Percentiles rank a stretch among this genome's conserved stretches.
phyloP scores from a whole-genome alignment of 805 yeast species.

The Lipomyces yamanashiensis region DNA sequence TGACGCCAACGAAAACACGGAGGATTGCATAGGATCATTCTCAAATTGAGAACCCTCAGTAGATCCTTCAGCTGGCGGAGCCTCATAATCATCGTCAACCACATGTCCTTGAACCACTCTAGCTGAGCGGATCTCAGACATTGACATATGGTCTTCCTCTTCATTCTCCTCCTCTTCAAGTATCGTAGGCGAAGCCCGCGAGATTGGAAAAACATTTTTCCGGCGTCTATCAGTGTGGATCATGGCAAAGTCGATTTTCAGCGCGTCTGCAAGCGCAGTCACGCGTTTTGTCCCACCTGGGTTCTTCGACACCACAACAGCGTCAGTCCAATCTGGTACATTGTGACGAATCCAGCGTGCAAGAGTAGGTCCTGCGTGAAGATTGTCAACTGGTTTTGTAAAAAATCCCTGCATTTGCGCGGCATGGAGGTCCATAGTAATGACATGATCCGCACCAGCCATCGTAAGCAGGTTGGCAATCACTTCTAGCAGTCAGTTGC shows the following conservation, averaged over 20 bases:
- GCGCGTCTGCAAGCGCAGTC: conserved; percentile 94
- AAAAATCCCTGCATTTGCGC: conserved; percentile 99
- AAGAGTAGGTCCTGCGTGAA: conserved; percentile 94
- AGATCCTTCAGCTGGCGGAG: conserved; percentile 44
- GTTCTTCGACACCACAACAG: conserved; percentile 97
- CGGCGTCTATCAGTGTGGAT: conserved; percentile 97
- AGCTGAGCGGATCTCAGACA: conserved; percentile 82
- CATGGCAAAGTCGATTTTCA: conserved; percentile 97
- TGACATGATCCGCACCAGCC: conserved; percentile 99
- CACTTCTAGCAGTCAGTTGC: conserved; percentile 52
- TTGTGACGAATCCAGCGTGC: conserved; percentile 95
- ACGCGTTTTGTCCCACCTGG: conserved; percentile 99
- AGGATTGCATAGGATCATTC: conserved; percentile 44
- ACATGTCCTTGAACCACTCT: conserved; percentile 97
- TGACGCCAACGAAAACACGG: conserved; percentile 37
- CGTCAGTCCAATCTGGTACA: conserved; percentile 79
- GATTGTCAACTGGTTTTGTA: conserved; percentile 94
- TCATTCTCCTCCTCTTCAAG: conserved; percentile 29
- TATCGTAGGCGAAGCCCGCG: conserved; percentile 39
- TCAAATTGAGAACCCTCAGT: conserved; percentile 39
- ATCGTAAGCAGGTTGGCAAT: conserved; percentile 89
- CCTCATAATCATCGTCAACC: conserved; percentile 77
- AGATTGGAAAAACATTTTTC: conserved; percentile 62
- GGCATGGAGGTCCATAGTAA: conserved; percentile 95
- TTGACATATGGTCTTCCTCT: conserved; percentile 40